Evolutionary conservation across 331 rosid species (phyloP).

Genomic region (Acacia concinna): DNA sequence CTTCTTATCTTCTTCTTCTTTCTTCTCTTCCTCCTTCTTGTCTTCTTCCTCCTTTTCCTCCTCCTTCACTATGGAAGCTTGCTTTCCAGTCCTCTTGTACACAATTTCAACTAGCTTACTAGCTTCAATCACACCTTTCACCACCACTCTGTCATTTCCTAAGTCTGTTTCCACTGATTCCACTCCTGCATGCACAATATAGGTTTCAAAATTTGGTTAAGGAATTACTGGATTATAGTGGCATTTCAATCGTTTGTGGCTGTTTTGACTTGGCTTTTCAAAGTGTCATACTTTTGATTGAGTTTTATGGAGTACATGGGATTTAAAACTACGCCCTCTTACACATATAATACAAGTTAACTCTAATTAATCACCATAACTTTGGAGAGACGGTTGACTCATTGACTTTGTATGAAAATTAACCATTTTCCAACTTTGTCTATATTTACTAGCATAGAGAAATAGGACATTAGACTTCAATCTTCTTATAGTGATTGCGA

Average conservation of each 20-base stretch:
- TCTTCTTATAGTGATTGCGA: neutral
- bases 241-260: neutral
- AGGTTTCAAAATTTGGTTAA: neutral
- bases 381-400: neutral
- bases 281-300: neutral
- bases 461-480: too few relatives aligned
- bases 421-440: too few relatives aligned
- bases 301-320: neutral
- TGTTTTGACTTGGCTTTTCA: neutral
- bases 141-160: conserved; percentile 61
- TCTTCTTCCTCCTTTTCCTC: conserved; percentile 55
- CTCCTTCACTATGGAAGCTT: conserved; percentile 63
- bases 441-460: neutral
- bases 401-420: too few relatives aligned
- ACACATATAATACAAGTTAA: too few relatives aligned
- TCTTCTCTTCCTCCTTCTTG: conserved; percentile 47
- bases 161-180: conserved; percentile 84
- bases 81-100: conserved; percentile 67
- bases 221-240: neutral
- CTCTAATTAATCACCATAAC: too few relatives aligned
- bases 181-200: conserved; percentile 57
- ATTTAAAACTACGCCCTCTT: neutral
- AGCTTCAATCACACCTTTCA: conserved; percentile 78
- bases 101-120: conserved; percentile 63
- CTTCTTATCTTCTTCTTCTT: conserved; percentile 28